Conservation (phyloP, 805 yeast genomes). For the Osmozyma mogii region DNA sequence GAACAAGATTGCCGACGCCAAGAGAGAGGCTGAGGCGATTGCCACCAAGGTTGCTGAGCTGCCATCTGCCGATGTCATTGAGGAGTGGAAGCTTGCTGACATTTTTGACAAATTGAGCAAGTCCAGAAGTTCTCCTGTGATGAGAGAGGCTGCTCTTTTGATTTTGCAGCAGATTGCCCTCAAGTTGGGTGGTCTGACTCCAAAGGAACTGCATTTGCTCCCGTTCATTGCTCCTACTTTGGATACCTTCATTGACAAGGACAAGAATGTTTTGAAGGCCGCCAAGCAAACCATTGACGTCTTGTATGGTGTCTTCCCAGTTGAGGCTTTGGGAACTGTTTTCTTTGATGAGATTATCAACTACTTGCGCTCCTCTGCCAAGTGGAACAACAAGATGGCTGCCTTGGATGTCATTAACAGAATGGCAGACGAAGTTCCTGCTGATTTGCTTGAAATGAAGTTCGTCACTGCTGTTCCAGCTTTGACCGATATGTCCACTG, state of each 20-base stretch:
- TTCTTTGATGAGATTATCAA: slow-evolving; percentile 52
- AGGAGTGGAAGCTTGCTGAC: slow-evolving; percentile 59
- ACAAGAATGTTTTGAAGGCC: slow-evolving; percentile 73
- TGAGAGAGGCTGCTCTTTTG: slow-evolving; percentile 71
- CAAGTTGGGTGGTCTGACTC: slow-evolving; percentile 58
- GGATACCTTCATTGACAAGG: slow-evolving; percentile 80
- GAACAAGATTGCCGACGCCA: slow-evolving; percentile 45
- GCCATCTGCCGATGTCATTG: slow-evolving; percentile 32
- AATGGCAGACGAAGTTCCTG: slow-evolving; percentile 70
- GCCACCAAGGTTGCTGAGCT: slow-evolving; percentile 37
- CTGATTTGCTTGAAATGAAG: slow-evolving; percentile 75
- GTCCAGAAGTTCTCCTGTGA: slow-evolving; percentile 63
- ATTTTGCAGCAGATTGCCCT: slow-evolving; percentile 51
- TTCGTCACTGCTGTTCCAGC: slow-evolving; percentile 77
- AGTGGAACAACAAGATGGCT: slow-evolving; percentile 86
- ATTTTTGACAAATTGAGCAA: slow-evolving; percentile 60
- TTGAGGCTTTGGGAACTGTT: slow-evolving; percentile 69
- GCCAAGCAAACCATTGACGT: slow-evolving; percentile 76
- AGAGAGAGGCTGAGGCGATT: slow-evolving; percentile 45
- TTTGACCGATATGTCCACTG: slow-evolving; percentile 84
- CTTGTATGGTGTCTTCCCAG: slow-evolving; percentile 60
- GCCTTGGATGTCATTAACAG: slow-evolving; percentile 69
- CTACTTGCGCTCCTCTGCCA: slow-evolving; percentile 75
- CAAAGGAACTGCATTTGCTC: slow-evolving; percentile 67
- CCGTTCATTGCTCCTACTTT: slow-evolving; percentile 56